phyloP scores from a whole-genome alignment of 345 rosid genomes.

The Hibiscus trionum region DNA sequence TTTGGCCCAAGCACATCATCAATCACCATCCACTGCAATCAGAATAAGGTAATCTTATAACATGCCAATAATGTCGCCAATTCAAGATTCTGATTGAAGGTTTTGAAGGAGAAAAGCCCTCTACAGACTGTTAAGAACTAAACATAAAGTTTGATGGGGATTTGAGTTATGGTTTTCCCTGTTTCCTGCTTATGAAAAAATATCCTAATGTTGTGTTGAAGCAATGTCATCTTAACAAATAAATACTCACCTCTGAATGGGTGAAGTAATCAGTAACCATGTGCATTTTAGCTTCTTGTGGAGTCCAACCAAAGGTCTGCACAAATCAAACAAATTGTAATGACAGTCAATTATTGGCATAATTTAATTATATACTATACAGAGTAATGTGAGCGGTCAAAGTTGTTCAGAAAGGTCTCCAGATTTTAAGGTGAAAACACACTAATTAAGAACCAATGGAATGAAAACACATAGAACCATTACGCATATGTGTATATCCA shows the following conservation, averaged over 20 bases:
- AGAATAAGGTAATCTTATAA: constrained; percentile 15
- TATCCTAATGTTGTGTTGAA: neutral
- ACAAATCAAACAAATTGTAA: constrained; percentile 19
- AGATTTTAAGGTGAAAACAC: neutral
- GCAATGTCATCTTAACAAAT: neutral
- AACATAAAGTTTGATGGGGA: neutral
- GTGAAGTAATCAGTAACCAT: constrained; percentile 89
- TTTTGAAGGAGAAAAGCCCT: neutral
- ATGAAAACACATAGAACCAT: neutral
- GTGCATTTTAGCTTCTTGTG: constrained; percentile 87
- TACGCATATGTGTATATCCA: neutral
- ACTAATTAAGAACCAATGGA: neutral
- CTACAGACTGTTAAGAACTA: neutral
- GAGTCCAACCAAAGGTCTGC: constrained; percentile 90
- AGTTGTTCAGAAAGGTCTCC: neutral
- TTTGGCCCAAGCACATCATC: constrained; percentile 86
- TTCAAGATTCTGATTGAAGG: neutral
- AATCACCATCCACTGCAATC: constrained; percentile 68
- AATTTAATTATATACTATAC: neutral
- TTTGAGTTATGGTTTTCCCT: neutral
- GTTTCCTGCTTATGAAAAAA: neutral
- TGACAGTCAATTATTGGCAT: constrained; percentile 4
- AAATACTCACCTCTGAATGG: constrained; percentile 61
- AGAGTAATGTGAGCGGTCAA: neutral
- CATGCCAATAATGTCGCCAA: constrained; percentile 1